Evolutionary conservation across 768 basidiomycete species (phyloP).

Genomic region (Hydnomerulius pinastri): DNA sequence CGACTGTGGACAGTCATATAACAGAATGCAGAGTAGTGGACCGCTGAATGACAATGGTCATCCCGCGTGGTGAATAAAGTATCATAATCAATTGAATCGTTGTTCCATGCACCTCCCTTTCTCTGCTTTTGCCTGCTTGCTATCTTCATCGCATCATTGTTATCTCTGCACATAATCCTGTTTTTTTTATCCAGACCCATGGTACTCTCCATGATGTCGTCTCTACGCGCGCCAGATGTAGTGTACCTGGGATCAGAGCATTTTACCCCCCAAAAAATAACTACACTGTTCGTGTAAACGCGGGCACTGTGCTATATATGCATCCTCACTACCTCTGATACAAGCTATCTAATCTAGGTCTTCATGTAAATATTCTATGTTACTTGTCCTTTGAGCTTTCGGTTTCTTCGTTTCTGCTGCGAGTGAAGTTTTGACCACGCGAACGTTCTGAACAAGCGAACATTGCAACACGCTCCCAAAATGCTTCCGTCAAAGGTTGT

Average conservation of each 20-base stretch:
- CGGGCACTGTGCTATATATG: not conserved
- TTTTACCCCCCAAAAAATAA: not conserved
- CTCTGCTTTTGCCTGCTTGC: not conserved
- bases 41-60: constrained; percentile 2
- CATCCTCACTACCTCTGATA: not conserved
- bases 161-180: not conserved
- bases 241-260: not conserved
- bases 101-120: not conserved
- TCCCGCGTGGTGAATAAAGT: not conserved
- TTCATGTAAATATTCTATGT: not conserved
- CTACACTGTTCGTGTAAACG: not conserved
- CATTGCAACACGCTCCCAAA: not conserved
- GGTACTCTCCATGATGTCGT: not conserved
- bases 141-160: not conserved
- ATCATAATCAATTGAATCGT: not conserved
- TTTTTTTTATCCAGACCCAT: not conserved
- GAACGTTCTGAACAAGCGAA: not conserved
- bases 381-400: not conserved
- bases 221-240: not conserved
- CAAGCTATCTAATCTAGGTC: not conserved
- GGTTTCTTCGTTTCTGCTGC: no score
- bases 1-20: not conserved
- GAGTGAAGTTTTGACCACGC: no score
- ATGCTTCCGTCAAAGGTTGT: no score
- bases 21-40: constrained; percentile 3